These are phyloP conservation scores for Jackrogersella multiformis DNA, from an alignment of 495 filamentous ascomycete genomes.

Conservation along the genomic window DNA sequence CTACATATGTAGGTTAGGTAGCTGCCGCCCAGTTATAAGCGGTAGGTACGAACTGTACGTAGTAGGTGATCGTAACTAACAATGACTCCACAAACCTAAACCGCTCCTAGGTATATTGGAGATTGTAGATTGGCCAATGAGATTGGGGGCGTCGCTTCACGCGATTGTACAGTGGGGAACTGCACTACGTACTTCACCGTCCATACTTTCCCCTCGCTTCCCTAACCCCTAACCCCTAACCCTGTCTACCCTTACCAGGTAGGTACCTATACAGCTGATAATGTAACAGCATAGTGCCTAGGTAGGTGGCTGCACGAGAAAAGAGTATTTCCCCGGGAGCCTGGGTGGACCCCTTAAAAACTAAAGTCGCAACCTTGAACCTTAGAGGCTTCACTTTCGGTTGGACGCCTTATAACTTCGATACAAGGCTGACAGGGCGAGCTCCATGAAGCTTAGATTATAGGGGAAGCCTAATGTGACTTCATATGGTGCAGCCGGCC, in stretches of 20 bases:
- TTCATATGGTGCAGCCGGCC: constrained; percentile 18
- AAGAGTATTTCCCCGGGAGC: constrained; percentile 14
- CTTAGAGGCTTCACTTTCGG: no score
- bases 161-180: constrained; percentile 34
- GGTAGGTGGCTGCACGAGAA: constrained; percentile 19
- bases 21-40: no score
- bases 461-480: constrained; percentile 36
- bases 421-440: constrained; percentile 29
- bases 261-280: no score
- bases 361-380: not conserved
- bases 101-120: not conserved
- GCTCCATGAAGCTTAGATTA: constrained; percentile 16
- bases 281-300: no score
- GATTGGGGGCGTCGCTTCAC: constrained; percentile 22
- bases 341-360: constrained; percentile 4
- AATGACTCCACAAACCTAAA: constrained; percentile 8
- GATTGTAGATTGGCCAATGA: constrained; percentile 19
- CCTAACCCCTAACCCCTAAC: constrained; percentile 7
- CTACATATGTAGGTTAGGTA: no score
- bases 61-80: not conserved
- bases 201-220: constrained; percentile 24
- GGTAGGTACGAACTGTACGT: no score
- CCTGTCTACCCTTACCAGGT: no score
- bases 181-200: no score
- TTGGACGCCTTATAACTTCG: constrained; percentile 23